A percentile compares a stretch with the other conserved stretches of the same genome.
phyloP scores from a whole-genome alignment of 2,329 filamentous ascomycete genomes.

The Clonostachys chloroleuca region DNA sequence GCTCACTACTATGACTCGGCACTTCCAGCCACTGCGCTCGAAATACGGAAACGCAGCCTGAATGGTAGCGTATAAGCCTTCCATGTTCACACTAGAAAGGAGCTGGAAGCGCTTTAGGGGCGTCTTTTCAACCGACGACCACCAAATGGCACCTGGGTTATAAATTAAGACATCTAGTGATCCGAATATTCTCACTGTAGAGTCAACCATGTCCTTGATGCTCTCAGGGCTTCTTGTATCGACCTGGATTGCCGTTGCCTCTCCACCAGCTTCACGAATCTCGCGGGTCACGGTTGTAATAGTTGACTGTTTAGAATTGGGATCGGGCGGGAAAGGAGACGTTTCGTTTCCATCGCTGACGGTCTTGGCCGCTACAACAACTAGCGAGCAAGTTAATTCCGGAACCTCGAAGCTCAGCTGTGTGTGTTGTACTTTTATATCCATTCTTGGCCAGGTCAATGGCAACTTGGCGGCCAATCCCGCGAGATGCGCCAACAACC shows the following conservation, averaged over 20 bases:
- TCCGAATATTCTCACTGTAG: constrained; percentile 54
- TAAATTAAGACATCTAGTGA: constrained; percentile 74
- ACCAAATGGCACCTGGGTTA: constrained; percentile 84
- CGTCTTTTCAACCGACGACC: constrained; percentile 69
- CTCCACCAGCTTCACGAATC: constrained; percentile 60
- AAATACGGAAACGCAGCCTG: constrained; percentile 68
- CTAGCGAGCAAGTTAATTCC: constrained; percentile 29
- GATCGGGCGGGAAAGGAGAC: constrained; percentile 65
- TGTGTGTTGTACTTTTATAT: constrained; percentile 55
- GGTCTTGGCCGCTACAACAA: constrained; percentile 74
- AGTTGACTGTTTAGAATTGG: constrained; percentile 70
- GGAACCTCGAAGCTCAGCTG: not conserved
- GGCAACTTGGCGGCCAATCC: constrained; percentile 77
- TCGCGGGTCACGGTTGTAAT: constrained; percentile 78
- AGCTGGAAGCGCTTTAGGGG: constrained; percentile 72
- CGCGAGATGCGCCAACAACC: constrained; percentile 71
- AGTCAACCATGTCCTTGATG: constrained; percentile 54
- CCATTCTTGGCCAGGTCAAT: constrained; percentile 69
- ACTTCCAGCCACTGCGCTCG: constrained; percentile 16
- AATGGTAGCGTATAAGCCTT: constrained; percentile 70
- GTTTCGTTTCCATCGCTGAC: constrained; percentile 56
- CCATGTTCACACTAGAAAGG: constrained; percentile 71
- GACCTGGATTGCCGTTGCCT: constrained; percentile 61
- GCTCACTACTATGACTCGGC: constrained; percentile 71
- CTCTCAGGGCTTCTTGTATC: constrained; percentile 64